Base-by-base conservation (phyloP, 331 rosid species). In the Pyracantha coccinea region DNA sequence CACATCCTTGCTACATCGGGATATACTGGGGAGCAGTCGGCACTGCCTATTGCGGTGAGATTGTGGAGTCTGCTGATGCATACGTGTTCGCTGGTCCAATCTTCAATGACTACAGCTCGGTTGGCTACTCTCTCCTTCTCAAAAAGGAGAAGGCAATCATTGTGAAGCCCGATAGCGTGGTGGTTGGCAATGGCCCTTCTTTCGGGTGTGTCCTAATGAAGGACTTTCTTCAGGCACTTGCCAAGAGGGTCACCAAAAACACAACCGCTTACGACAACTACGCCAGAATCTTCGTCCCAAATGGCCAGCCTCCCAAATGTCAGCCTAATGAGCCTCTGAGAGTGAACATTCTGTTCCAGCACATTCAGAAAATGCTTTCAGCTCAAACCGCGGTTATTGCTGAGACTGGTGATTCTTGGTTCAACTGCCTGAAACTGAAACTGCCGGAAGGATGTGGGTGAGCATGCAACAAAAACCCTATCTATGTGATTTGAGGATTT, bases 401-500 rank as follows among this genome's bases (percentile, higher is more conserved):
- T 21, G 88, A 83, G 83, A 83, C 88, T 1, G 86, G 88, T 32
- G 88, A 86, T 68, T 86, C 86, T 35, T 86, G 90, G 90, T 86
- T 86, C 41, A 86, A 83, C 57, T 81, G 86, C 78, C 83, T 65
- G 77, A 86, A 83, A 60, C 75, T 83, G 14, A 86, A 81, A 55
- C 72, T 86, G 19, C 88, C 86, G 0, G 59, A 79, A 66, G 84
- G 83, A 63, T 83, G 90, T 35, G 90, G 88, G 87, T 83, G 69
- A 73, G 86, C 31, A 54, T 29, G 38, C 41, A 63, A 17, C 41
- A 63, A 63, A 28, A 28, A 35, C 44, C n/a, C 41, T 1, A 19
- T 8, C 2, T 24, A 24, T 61, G 16, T 60, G 5, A 61, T 61
- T 0, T 8, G 12, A 31, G 13, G 68, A 38, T 29, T 45, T 11